Evolutionary conservation across 176 grass and related monocot genomes (phyloP).

Genomic region (Hordeum marinum): DNA sequence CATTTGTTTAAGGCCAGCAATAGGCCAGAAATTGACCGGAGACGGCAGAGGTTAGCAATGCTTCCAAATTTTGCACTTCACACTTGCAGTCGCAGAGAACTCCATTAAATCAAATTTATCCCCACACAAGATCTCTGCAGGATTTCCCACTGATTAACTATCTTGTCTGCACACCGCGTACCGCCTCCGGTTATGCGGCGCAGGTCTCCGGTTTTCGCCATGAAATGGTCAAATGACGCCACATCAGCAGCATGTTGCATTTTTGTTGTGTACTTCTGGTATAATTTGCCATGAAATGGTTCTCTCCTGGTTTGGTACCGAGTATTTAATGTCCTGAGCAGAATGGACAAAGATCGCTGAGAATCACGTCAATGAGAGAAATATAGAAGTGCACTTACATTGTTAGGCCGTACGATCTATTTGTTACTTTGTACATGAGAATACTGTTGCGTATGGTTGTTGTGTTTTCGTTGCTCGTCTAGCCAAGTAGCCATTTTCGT

Average conservation of each 20-base stretch:
- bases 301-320: background rate
- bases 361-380: constrained; percentile 25
- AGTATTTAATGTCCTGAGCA: background rate
- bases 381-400: constrained; percentile 8
- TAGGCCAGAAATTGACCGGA: constrained; percentile 5
- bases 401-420: background rate
- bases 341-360: constrained; percentile 34
- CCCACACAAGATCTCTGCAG: constrained; percentile 5
- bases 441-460: background rate
- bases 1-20: constrained; percentile 19
- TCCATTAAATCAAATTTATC: constrained; percentile 9
- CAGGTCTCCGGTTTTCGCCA: background rate
- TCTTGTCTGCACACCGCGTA: constrained; percentile 10
- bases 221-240: background rate
- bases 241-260: background rate
- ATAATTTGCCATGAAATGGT: background rate
- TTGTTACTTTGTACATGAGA: background rate
- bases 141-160: constrained; percentile 16
- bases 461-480: background rate
- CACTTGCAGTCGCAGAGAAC: background rate
- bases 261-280: background rate
- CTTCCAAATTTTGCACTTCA: constrained; percentile 44
- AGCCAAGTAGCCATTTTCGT: background rate
- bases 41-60: constrained; percentile 30
- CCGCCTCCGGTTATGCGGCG: background rate